Base-by-base conservation (phyloP, 1,284 basidiomycete species). In the Earliella scabrosa region DNA sequence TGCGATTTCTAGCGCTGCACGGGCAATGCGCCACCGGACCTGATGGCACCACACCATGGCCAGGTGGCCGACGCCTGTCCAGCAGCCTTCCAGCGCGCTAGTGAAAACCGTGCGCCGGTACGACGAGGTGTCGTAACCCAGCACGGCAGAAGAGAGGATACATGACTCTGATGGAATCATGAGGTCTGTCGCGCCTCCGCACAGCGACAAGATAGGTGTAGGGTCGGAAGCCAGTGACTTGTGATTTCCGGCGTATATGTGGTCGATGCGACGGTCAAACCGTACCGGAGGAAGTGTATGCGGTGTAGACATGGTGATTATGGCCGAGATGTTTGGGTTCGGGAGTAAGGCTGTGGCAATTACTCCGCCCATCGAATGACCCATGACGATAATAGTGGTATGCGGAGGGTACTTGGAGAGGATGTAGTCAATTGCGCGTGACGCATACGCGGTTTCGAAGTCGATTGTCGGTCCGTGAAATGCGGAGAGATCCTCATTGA, bases 31-130 rank as follows among this genome's bases (percentile, higher is more conserved):
- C 86, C 90, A 92, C 27, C 97, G 87, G 16, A 98, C 87, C 73
- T 99, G 97, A 72, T 98, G 93, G 71, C 97, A 99, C 97, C 97
- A 99, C 11, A 98, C 93, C 84, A 98, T 97, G 52, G 94, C 95
- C 47, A 90, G 86, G 72, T 99, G 97, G 35, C 97, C 97, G 3
- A 98, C 92, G 1, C 94, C 92, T 0, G 95, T 95, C 94, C 96
- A 98, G 2, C 90, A 86, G 11, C 92, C 92, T 39, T 96, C 91
- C 14, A 99, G 77, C 1, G 88, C 88, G 21, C 91, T 91, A 0
- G 95, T 92, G 69, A 96, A 98, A 4, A 95, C 79, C 0, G 93
- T 90, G 40, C 88, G 81, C 35, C 91, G 77, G 58, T 86, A 87
- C 0, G 68, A 35, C 27, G 72, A 61, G 16, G 39, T 38, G 9